Evolutionary conservation across 805 yeast species (phyloP).

Genomic region (Vanderwaltozyma yarrowii): DNA sequence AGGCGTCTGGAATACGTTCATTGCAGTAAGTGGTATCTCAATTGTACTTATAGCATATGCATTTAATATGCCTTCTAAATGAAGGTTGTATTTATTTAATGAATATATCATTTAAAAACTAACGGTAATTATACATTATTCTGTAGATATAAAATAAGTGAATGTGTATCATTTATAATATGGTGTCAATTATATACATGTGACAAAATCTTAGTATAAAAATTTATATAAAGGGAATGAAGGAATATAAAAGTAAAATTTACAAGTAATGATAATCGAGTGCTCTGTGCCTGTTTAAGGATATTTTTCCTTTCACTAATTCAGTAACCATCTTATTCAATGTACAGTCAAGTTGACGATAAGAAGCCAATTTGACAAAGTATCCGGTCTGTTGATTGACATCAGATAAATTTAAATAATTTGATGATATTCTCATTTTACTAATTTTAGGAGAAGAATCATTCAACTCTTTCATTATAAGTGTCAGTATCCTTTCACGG

Average conservation of each 20-base stretch:
- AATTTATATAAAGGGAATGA: too few species aligned
- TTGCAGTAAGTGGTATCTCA: not conserved
- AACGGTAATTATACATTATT: too few species aligned
- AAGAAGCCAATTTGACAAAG: slow-evolving; percentile 40
- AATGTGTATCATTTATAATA: too few species aligned
- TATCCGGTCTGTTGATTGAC: slow-evolving; percentile 63
- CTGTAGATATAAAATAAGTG: too few species aligned
- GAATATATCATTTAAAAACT: too few species aligned
- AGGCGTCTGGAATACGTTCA: too few species aligned
- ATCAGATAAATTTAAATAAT: slow-evolving; percentile 40
- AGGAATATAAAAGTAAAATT: too few species aligned
- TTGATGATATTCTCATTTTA: slow-evolving; percentile 19
- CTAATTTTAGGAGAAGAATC: slow-evolving; percentile 42
- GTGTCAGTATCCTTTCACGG: slow-evolving; percentile 26
- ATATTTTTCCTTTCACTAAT: slow-evolving; percentile 34
- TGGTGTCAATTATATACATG: too few species aligned
- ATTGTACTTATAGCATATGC: not conserved
- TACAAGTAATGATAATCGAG: slow-evolving; percentile 9
- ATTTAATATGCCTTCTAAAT: not conserved
- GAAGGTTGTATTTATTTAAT: too few species aligned
- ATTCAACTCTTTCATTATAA: slow-evolving; percentile 27
- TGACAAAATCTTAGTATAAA: too few species aligned
- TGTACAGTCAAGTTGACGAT: slow-evolving; percentile 33
- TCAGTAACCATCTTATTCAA: slow-evolving; percentile 37
- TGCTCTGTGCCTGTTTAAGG: slow-evolving; percentile 11